Conservation (phyloP, 1,284 basidiomycete species). For the Fomitiporia mediterranea region DNA sequence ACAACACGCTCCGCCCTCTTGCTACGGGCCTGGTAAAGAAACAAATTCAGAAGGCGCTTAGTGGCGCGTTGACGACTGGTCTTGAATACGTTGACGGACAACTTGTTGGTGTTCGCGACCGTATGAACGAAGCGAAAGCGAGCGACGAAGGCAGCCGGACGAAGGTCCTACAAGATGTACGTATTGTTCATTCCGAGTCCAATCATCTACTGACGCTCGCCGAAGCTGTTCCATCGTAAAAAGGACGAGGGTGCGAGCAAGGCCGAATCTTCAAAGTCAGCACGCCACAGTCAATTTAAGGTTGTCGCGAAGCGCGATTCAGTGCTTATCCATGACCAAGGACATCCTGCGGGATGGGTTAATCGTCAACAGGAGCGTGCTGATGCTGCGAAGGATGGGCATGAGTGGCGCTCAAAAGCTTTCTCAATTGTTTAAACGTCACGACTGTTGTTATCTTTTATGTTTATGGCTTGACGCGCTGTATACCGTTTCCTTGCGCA, state of each 20-base stretch:
- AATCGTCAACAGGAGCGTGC: constrained; percentile 59
- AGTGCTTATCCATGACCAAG: constrained; percentile 49
- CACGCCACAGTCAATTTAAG: constrained; percentile 54
- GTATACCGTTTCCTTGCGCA: too few species aligned
- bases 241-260: constrained; percentile 21
- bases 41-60: constrained; percentile 83
- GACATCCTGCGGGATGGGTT: constrained; percentile 75
- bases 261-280: not conserved
- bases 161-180: constrained; percentile 66
- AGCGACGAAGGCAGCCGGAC: constrained; percentile 46
- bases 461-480: too few species aligned
- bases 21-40: constrained; percentile 84
- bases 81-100: constrained; percentile 86
- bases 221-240: constrained; percentile 37
- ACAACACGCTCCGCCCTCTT: constrained; percentile 77
- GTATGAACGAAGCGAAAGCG: constrained; percentile 66
- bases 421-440: constrained; percentile 28
- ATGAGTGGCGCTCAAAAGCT: constrained; percentile 68
- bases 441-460: too few species aligned
- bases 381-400: constrained; percentile 42
- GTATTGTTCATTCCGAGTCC: constrained; percentile 13
- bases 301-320: constrained; percentile 65
- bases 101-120: constrained; percentile 71
- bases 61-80: constrained; percentile 63
- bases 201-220: not conserved